Evolutionary conservation across 805 yeast genomes (phyloP), one percentile per base, ranked within the genome.

Genomic region (Candida wancherniae): DNA sequence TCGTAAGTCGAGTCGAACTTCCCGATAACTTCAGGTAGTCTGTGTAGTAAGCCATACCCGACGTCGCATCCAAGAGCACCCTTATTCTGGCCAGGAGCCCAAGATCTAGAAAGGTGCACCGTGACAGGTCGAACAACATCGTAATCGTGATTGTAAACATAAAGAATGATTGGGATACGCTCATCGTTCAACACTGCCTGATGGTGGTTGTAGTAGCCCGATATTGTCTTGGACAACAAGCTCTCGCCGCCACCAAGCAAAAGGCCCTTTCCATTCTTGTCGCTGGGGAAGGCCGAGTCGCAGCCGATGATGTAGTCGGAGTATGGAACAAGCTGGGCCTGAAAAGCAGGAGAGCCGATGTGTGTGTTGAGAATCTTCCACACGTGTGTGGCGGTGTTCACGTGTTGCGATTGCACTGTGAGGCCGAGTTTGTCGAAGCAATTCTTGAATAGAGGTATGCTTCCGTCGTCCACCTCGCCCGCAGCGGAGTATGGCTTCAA

Each of bases 41-140:
- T 64, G 52, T 90, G 97, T 29, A 90, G 62, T 30, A 83, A 68
- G 0, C 98, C 98, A 48, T 87, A 88, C 0, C 97, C 97, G 12
- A 90, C 94, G 42, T 88, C 94, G 59, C 96, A 87, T 2, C 98
- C 98, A 21, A 90, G 60, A 21, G 86, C 64, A 1, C 95, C 95
- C 42, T 65, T 71, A 10, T 88, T 86, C 10, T 53, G 58, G 7
- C 62, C 68, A 9, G 45, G 43, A n/a, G 87, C 85, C 86, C 92
- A 84, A 11, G 62, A 55, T n/a, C 71, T 69, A n/a, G 71, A 62
- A 25, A 66, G 51, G 32, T 73, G 65, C n/a, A 88, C 84, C 0
- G 84, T 77, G 3, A 90, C 88, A 0, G 95, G 95, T 45, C 98
- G 71, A 22, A 86, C 79, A 9, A 82, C 70, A 51, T 90, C 92